Evolutionary conservation across 2,329 filamentous ascomycete species (phyloP), one percentile per base, ranked within the genome.

Genomic region (Colletotrichum sp.): DNA sequence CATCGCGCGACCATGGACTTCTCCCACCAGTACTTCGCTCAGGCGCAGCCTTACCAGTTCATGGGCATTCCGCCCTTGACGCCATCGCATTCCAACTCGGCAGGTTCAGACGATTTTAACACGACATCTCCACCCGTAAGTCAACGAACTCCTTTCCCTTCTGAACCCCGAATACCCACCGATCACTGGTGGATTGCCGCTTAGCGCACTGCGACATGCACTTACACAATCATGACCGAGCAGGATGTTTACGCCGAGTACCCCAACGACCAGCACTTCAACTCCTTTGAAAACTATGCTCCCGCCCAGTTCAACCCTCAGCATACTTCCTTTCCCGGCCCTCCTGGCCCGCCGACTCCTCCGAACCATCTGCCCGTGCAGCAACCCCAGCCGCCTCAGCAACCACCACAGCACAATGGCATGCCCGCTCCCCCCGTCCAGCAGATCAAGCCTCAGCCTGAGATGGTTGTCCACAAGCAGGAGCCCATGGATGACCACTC

Each of bases 41-140:
- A 85, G 80, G 80, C 85, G 75, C 88, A 89, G 83, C 84, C 88
- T 66, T 91, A 89, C 83, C 88, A 88, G 79, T 91, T 91, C 81
- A 86, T 91, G 81, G 85, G 86, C 77, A 87, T 91, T 70, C 84
- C 87, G 72, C 89, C 89, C 64, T 80, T 90, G 80, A 91, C 89
- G 77, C 89, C 90, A 34, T 90, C 89, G 72, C 87, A 89, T 81
- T 89, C 89, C 73, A 89, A 89, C 79, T 90, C 89, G 71, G 87
- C 87, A 60, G 84, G 84, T 32, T 90, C 89, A 48, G 89, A 91
- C 72, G 89, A 91, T 70, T 91, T 89, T 83, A 87, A 84, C 80
- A 88, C 84, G 73, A 88, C 88, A 69, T 91, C 90, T 79, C 88
- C 90, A 79, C 87, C 89, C 81, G 90, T 91, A 84, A 84, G 88